phyloP scores from a whole-genome alignment of 805 yeast species.

The Hanseniaspora pseudoguilliermondii region DNA sequence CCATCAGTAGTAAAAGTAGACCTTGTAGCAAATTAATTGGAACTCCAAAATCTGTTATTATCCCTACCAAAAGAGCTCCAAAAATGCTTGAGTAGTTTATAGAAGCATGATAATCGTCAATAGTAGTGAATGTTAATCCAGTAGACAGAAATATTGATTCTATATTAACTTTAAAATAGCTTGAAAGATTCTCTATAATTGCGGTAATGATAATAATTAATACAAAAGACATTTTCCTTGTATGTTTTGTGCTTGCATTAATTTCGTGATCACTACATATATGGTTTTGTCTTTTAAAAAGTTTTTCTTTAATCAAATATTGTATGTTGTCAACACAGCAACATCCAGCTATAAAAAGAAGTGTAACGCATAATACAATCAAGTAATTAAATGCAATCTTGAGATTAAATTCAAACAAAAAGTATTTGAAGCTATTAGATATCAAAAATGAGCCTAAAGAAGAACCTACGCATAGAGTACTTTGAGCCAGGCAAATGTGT shows the following conservation, averaged over 20 bases:
- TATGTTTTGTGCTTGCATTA: slow-evolving; percentile 27
- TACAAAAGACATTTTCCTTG: slow-evolving; percentile 30
- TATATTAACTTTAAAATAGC: slow-evolving; percentile 30
- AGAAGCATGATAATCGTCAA: slow-evolving; percentile 29
- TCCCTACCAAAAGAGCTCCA: slow-evolving; percentile 37
- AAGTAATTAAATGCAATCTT: slow-evolving; percentile 40
- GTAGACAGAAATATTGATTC: slow-evolving; percentile 31
- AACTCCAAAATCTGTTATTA: slow-evolving; percentile 31
- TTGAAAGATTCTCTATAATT: slow-evolving; percentile 30
- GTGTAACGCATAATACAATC: slow-evolving; percentile 30
- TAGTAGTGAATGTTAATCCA: slow-evolving; percentile 29
- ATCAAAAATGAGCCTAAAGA: slow-evolving; percentile 37
- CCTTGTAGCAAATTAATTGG: slow-evolving; percentile 45
- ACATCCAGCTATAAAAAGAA: slow-evolving; percentile 20
- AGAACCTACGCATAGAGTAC: slow-evolving; percentile 38
- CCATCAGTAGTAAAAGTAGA: slow-evolving; percentile 26
- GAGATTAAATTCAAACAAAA: slow-evolving; percentile 34
- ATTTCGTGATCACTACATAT: slow-evolving; percentile 14
- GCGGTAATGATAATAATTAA: slow-evolving; percentile 28
- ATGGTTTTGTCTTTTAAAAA: slow-evolving; percentile 12
- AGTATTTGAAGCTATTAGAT: slow-evolving; percentile 33
- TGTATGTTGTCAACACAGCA: slow-evolving; percentile 27
- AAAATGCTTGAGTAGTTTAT: slow-evolving; percentile 36
- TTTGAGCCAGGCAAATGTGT: slow-evolving; percentile 34
- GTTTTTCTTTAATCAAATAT: slow-evolving; percentile 15